Evolutionary conservation across 345 rosid species (phyloP).

Genomic region (Eucalyptus cloeziana): DNA sequence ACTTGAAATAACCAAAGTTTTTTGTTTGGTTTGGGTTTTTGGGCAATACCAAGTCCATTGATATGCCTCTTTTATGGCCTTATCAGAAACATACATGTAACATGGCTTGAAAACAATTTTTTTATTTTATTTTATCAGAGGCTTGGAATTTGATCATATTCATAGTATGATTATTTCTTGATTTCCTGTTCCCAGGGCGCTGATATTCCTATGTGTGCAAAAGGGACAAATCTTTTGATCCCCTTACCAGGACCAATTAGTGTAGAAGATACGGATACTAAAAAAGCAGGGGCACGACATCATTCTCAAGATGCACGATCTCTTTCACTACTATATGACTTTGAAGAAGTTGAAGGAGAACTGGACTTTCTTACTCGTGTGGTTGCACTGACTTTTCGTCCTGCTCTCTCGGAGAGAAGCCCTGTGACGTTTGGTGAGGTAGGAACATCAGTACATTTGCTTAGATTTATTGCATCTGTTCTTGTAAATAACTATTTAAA

Average conservation of each 20-base stretch:
- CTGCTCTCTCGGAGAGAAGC: conserved; percentile 56
- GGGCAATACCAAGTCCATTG: background rate
- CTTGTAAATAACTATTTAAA: background rate
- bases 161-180: background rate
- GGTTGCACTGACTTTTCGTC: conserved; percentile 83
- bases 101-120: background rate
- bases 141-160: background rate
- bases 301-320: conserved; percentile 54
- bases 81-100: background rate
- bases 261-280: conserved; percentile 27
- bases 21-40: background rate
- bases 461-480: background rate
- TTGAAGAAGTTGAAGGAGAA: conserved; percentile 94
- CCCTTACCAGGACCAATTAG: conserved; percentile 72
- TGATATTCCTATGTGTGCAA: conserved; percentile 69
- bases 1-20: background rate
- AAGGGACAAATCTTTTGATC: conserved; percentile 79
- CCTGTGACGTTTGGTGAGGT: conserved; percentile 95
- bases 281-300: conserved; percentile 60
- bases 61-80: background rate
- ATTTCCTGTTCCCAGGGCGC: conserved; percentile 56
- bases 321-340: conserved; percentile 69
- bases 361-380: conserved; percentile 88
- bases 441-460: background rate
- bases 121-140: background rate